Conservation (phyloP, 1,139 yeast species). For the Yamadazyma triangularis region DNA sequence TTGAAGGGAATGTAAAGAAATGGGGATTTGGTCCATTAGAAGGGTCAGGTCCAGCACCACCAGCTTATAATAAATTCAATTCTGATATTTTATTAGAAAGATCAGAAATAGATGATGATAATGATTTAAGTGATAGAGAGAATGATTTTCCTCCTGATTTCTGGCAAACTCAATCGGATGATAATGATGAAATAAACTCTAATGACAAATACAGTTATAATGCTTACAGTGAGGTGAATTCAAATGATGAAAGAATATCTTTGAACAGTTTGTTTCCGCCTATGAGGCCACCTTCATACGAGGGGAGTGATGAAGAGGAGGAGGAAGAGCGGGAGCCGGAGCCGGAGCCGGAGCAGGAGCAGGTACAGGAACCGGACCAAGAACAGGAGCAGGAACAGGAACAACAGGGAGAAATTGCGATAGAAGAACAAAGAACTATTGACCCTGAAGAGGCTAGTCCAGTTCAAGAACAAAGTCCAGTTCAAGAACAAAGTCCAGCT, state of each 20-base stretch:
- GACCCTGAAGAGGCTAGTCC: no score
- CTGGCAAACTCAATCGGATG: constrained; percentile 32
- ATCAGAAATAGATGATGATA: constrained; percentile 46
- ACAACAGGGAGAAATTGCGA: constrained; percentile 5
- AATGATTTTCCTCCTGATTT: constrained; percentile 56
- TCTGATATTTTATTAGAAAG: constrained; percentile 51
- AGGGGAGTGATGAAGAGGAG: constrained; percentile 9
- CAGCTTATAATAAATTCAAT: constrained; percentile 52
- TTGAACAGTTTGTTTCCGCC: constrained; percentile 30
- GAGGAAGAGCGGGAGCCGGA: constrained; percentile 9
- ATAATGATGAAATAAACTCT: constrained; percentile 11
- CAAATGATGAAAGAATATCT: constrained; percentile 38
- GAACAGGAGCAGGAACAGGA: neutral
- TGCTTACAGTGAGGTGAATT: constrained; percentile 33
- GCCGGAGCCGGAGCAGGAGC: constrained; percentile 4
- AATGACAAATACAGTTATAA: constrained; percentile 38
- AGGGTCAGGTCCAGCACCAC: constrained; percentile 62
- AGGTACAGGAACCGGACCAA: constrained; percentile 4
- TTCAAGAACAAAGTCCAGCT: no score
- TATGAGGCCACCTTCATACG: constrained; percentile 34
- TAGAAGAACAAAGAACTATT: no score
- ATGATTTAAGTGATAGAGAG: constrained; percentile 42
- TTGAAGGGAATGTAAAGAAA: constrained; percentile 57
- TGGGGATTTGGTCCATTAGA: constrained; percentile 65
- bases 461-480: no score